Percentiles rank a stretch among this genome's conserved stretches.
phyloP scores from a whole-genome alignment of 805 yeast species.

The Pichia phayaonensis region DNA sequence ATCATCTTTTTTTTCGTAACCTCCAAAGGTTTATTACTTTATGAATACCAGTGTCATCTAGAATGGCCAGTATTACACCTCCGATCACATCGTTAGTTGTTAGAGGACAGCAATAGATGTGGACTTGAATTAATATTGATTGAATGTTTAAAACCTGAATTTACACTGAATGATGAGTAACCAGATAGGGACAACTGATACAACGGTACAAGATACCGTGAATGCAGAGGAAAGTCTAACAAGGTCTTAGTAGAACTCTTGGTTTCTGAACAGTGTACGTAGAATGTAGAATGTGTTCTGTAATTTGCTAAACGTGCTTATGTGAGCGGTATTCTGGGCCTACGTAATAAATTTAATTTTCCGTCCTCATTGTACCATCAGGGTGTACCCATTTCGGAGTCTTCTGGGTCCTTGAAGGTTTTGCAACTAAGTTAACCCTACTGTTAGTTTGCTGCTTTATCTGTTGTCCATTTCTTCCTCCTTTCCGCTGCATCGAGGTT shows the following conservation, averaged over 20 bases:
- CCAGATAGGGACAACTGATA: conserved; percentile 27
- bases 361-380: background rate
- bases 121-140: background rate
- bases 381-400: background rate
- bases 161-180: conserved; percentile 48
- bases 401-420: no score
- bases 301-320: no score
- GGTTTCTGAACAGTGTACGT: conserved; percentile 5
- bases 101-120: background rate
- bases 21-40: no score
- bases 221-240: conserved; percentile 10
- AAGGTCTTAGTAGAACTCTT: conserved; percentile 13
- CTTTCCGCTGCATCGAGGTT: no score
- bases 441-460: background rate
- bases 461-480: background rate
- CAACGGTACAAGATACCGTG: background rate
- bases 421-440: background rate
- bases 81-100: background rate
- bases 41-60: no score
- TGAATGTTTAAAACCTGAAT: background rate
- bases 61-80: background rate
- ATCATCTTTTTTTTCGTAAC: no score
- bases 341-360: no score
- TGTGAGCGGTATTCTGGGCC: no score
- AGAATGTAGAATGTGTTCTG: background rate